Evolutionary conservation across 768 basidiomycete genomes (phyloP).

Genomic region (Austroboletus festivus): DNA sequence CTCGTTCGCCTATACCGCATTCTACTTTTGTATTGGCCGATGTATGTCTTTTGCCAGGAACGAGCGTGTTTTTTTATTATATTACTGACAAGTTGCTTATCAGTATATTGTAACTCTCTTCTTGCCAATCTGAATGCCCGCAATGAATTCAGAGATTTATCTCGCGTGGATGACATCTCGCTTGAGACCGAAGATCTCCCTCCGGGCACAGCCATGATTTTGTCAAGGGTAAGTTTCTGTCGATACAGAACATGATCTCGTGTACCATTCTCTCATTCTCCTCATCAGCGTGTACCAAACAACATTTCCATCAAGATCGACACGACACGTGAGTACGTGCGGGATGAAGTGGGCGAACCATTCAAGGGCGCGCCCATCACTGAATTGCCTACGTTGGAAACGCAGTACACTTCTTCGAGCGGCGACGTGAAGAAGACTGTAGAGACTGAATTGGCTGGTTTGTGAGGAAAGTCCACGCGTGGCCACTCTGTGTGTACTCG

Average conservation of each 20-base stretch:
- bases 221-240: constrained; percentile 10
- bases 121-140: constrained; percentile 60
- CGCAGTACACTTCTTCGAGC: constrained; percentile 22
- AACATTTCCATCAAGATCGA: constrained; percentile 69
- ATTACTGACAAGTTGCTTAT: neutral
- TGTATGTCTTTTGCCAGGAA: constrained; percentile 40
- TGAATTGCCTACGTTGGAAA: neutral
- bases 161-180: constrained; percentile 28
- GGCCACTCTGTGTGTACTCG: no score
- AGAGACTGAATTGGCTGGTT: no score
- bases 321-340: constrained; percentile 54
- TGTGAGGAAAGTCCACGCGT: no score
- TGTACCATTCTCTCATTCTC: neutral
- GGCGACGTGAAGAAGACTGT: constrained; percentile 18
- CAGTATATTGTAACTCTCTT: constrained; percentile 61
- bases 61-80: no score
- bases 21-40: constrained; percentile 63
- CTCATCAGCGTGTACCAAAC: constrained; percentile 32
- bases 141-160: constrained; percentile 40
- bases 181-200: constrained; percentile 30
- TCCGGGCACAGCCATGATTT: constrained; percentile 7
- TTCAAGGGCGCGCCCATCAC: neutral
- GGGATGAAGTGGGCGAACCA: constrained; percentile 35
- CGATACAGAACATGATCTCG: no score
- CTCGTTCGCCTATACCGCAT: constrained; percentile 61